Evolutionary conservation across 805 yeast species (phyloP).

Genomic region (Candida sanyiensis): DNA sequence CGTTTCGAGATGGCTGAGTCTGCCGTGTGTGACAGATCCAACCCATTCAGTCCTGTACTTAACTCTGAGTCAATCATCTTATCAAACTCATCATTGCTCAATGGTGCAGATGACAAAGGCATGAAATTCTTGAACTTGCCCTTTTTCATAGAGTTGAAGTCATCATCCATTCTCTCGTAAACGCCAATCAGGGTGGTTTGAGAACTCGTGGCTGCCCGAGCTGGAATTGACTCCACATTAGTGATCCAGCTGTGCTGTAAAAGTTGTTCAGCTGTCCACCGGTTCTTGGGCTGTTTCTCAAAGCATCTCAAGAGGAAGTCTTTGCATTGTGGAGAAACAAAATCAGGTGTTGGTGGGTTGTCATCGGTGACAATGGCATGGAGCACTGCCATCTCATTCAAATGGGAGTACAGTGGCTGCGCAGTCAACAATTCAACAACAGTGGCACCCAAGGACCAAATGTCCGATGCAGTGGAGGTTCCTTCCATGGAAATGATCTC

Average conservation of each 20-base stretch:
- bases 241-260: conserved; percentile 58
- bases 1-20: too few relatives aligned
- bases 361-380: conserved; percentile 80
- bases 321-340: conserved; percentile 36
- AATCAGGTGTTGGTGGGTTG: conserved; percentile 60
- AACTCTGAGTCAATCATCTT: conserved; percentile 12
- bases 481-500: conserved; percentile 84
- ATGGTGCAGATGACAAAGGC: conserved; percentile 18
- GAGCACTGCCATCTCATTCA: conserved; percentile 70
- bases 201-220: too few relatives aligned
- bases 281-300: conserved; percentile 56
- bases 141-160: conserved; percentile 19
- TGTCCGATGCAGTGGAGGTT: conserved; percentile 82
- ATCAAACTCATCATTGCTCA: conserved; percentile 14
- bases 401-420: conserved; percentile 78
- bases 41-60: conserved; percentile 8
- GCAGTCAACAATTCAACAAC: conserved; percentile 81
- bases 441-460: conserved; percentile 95
- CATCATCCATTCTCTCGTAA: neutral
- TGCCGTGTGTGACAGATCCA: too few relatives aligned
- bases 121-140: conserved; percentile 17
- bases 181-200: too few relatives aligned
- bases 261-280: conserved; percentile 52
- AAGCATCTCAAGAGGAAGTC: conserved; percentile 67
- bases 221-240: too few relatives aligned